A percentile compares a stretch with the other conserved stretches of the same genome.
Conservation (phyloP, 2,329 filamentous ascomycete genomes). For the Colletotrichum scovillei region DNA sequence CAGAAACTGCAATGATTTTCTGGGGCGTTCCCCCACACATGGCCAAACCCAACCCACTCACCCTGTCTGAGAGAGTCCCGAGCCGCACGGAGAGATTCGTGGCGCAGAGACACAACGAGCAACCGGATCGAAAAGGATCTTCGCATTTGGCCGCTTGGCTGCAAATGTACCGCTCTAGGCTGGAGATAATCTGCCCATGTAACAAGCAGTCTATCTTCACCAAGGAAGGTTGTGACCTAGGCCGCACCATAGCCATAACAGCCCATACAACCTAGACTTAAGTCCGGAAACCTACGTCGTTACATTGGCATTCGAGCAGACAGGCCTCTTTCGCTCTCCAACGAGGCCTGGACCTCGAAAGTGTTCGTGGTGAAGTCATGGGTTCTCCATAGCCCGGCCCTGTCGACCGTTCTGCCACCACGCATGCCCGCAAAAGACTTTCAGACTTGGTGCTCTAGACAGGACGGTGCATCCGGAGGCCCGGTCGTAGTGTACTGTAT, state of each 20-base stretch:
- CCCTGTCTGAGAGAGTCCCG: not conserved
- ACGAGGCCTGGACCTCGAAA: not conserved
- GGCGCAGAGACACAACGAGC: not conserved
- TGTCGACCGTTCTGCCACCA: not conserved
- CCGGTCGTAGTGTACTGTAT: constrained; percentile 24
- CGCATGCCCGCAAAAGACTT: not conserved
- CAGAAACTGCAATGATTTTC: not conserved
- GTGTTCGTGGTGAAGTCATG: not conserved
- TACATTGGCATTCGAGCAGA: not conserved
- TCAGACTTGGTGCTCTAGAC: constrained; percentile 1
- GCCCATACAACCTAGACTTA: constrained; percentile 2
- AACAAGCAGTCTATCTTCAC: not conserved
- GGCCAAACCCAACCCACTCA: not conserved
- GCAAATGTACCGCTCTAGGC: not conserved
- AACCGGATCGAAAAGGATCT: not conserved
- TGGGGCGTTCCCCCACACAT: not conserved
- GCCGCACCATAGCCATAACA: constrained; percentile 1
- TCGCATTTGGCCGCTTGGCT: not conserved
- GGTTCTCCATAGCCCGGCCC: not conserved
- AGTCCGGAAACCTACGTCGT: constrained; percentile 10
- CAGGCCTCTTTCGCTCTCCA: not conserved
- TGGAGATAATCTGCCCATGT: constrained; percentile 24
- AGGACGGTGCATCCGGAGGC: constrained; percentile 25
- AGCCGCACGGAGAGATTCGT: constrained; percentile 3
- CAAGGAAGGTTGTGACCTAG: constrained; percentile 2